Conservation (phyloP, 2,329 filamentous ascomycete genomes). For the Xylariales sp. region DNA sequence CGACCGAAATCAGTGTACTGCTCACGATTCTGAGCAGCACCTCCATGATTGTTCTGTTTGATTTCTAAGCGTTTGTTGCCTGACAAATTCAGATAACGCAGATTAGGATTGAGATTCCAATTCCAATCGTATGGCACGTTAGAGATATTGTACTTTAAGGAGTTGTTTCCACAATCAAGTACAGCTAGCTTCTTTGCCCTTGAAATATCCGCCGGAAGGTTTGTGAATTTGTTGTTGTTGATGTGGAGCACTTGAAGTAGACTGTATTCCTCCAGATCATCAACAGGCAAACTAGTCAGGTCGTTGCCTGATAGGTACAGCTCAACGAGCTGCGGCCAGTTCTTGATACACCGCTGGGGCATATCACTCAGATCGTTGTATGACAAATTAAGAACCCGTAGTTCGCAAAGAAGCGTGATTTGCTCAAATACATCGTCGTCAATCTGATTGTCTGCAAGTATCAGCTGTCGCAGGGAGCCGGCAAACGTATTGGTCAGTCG, state of each 20-base stretch:
- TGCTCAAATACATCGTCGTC: slow-evolving; percentile 97
- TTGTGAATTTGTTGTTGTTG: slow-evolving; percentile 98
- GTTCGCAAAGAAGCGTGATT: slow-evolving; percentile 81
- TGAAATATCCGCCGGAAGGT: slow-evolving; percentile 92
- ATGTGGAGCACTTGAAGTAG: slow-evolving; percentile 91
- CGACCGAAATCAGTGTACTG: slow-evolving; percentile 91
- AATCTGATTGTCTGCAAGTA: slow-evolving; percentile 91
- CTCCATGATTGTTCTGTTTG: slow-evolving; percentile 70
- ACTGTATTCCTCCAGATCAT: slow-evolving; percentile 91
- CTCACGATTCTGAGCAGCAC: slow-evolving; percentile 68
- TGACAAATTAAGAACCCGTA: slow-evolving; percentile 90
- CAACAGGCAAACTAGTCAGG: slow-evolving; percentile 87
- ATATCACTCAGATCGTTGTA: slow-evolving; percentile 96
- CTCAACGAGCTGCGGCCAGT: slow-evolving; percentile 90
- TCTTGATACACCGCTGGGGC: slow-evolving; percentile 86
- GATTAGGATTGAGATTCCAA: slow-evolving; percentile 97
- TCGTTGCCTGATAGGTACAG: slow-evolving; percentile 96
- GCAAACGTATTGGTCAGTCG: slow-evolving; percentile 88
- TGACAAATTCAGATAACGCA: slow-evolving; percentile 94
- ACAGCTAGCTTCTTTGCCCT: slow-evolving; percentile 92
- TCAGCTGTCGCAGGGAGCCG: slow-evolving; percentile 83
- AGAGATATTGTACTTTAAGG: slow-evolving; percentile 96
- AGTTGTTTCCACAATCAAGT: slow-evolving; percentile 94
- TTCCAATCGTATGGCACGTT: slow-evolving; percentile 99
- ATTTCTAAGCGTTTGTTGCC: slow-evolving; percentile 98